A percentile compares a stretch with the other conserved stretches of the same genome.
These are phyloP conservation scores for Mycena rebaudengoi DNA, from an alignment of 768 basidiomycete genomes.

Conservation along the genomic window DNA sequence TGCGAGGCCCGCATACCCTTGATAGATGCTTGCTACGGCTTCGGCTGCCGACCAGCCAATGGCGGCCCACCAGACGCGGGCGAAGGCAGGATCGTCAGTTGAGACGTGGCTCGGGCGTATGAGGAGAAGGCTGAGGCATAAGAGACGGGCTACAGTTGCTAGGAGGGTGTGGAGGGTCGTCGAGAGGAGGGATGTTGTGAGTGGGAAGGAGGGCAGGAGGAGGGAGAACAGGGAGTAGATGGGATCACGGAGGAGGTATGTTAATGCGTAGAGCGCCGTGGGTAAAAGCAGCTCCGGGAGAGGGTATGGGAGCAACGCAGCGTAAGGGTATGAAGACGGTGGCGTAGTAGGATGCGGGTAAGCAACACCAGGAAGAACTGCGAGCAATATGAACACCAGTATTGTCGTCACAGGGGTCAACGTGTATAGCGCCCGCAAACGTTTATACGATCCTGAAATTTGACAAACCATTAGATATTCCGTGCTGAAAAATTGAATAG, in stretches of 20 bases:
- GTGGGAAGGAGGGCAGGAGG: constrained; percentile 36
- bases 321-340: constrained; percentile 47
- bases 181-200: constrained; percentile 45
- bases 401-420: constrained; percentile 66
- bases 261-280: constrained; percentile 66
- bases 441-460: constrained; percentile 69
- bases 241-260: constrained; percentile 61
- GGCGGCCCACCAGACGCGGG: constrained; percentile 79
- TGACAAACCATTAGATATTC: too few relatives aligned
- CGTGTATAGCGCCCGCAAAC: constrained; percentile 62
- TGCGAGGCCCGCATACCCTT: constrained; percentile 74
- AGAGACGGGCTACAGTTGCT: constrained; percentile 62
- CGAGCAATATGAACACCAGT: constrained; percentile 58
- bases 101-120: constrained; percentile 59
- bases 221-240: constrained; percentile 48
- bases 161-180: constrained; percentile 58
- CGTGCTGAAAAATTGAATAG: not conserved
- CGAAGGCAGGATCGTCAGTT: constrained; percentile 68
- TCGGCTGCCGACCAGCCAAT: constrained; percentile 81
- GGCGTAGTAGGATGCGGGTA: constrained; percentile 50
- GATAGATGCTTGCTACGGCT: constrained; percentile 67
- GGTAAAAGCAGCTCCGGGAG: constrained; percentile 72
- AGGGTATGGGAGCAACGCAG: constrained; percentile 64
- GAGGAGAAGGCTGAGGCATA: constrained; percentile 60
- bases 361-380: constrained; percentile 55